These are phyloP conservation scores for Myxozyma vanderwaltii DNA, from an alignment of 805 yeast genomes.

Conservation along the genomic window DNA sequence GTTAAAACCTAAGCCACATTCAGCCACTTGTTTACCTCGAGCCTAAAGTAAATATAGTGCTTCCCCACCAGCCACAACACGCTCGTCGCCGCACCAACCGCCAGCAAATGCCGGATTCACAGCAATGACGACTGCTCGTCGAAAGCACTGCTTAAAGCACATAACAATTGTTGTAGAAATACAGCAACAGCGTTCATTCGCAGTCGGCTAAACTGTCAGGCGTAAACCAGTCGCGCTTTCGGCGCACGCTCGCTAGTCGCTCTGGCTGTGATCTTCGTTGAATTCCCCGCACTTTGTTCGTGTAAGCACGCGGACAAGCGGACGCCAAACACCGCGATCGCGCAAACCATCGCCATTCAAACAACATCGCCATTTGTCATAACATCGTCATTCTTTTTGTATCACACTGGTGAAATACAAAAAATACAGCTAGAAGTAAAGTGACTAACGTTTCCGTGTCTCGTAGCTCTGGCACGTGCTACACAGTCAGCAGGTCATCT, in stretches of 20 bases:
- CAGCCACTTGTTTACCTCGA: conserved; percentile 12
- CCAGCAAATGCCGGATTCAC: neutral
- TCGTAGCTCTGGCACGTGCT: neutral
- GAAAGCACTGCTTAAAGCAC: neutral
- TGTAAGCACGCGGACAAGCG: neutral
- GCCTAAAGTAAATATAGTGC: neutral
- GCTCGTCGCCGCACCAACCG: conserved; percentile 7
- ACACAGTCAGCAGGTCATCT: neutral
- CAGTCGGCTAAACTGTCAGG: too few species aligned
- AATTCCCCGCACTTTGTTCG: conserved; percentile 7
- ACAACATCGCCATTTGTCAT: too few species aligned
- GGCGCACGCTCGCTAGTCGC: conserved; percentile 1
- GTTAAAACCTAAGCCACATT: neutral
- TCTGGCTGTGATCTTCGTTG: conserved; percentile 1
- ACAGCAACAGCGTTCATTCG: too few species aligned
- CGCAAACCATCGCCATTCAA: too few species aligned
- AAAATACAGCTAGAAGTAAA: too few species aligned
- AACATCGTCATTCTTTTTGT: too few species aligned
- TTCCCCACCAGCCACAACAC: neutral
- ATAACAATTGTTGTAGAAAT: neutral
- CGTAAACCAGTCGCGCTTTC: too few species aligned
- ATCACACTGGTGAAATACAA: too few species aligned
- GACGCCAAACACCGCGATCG: too few species aligned
- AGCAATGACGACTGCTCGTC: neutral
- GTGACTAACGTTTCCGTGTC: neutral